These are phyloP conservation scores for Pseudozyma sp. DNA, from an alignment of 1,284 basidiomycete species.

Conservation along the genomic window DNA sequence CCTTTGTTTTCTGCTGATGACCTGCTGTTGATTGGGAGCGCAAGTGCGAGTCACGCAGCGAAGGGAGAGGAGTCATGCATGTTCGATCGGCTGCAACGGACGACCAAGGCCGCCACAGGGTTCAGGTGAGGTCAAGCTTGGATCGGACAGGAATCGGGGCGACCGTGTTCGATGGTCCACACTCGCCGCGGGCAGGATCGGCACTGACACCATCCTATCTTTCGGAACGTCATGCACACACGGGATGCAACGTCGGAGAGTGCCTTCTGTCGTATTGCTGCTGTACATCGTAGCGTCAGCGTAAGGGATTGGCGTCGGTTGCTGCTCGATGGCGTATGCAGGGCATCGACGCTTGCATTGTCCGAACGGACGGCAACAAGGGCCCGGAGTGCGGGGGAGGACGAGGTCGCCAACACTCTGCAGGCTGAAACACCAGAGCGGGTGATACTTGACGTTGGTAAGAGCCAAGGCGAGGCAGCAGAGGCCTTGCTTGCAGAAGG, in stretches of 20 bases:
- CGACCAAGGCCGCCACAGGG: conserved; percentile 21
- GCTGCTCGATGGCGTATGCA: conserved; percentile 24
- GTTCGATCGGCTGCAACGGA: conserved; percentile 20
- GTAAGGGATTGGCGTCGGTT: conserved; percentile 12
- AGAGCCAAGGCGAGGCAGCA: neutral
- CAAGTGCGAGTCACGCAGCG: conserved; percentile 7
- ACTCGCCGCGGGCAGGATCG: conserved; percentile 10
- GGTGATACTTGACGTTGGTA: neutral
- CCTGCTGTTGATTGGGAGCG: neutral
- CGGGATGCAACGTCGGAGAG: conserved; percentile 10
- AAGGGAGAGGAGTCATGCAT: conserved; percentile 8
- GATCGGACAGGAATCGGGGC: conserved; percentile 25
- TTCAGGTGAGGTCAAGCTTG: conserved; percentile 2
- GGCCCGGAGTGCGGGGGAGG: conserved; percentile 24
- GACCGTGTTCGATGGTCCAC: neutral
- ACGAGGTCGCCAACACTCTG: neutral
- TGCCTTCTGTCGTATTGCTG: neutral
- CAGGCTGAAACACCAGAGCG: conserved; percentile 11
- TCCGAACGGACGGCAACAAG: neutral
- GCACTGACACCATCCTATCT: conserved; percentile 16
- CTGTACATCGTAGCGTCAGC: conserved; percentile 17
- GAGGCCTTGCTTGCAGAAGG: neutral
- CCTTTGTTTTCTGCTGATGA: neutral
- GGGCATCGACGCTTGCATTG: conserved; percentile 23
- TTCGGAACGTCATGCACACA: neutral